Conservation (phyloP, 2,329 filamentous ascomycete genomes). For the Paracorniculantispora psalliotae region DNA sequence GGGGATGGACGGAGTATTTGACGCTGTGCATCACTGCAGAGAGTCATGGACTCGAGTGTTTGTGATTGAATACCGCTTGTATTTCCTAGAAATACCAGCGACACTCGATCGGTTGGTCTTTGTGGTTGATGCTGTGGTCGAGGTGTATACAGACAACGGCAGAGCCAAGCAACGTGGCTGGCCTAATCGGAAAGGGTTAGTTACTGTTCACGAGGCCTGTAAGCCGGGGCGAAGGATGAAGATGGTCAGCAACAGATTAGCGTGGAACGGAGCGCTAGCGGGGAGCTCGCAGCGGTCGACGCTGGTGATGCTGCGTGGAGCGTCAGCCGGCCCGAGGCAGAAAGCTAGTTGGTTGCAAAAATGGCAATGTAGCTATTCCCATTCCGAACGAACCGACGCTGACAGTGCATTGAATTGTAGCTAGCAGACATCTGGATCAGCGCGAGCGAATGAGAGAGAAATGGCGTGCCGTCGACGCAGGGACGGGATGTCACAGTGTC, state of each 20-base stretch:
- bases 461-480: background rate
- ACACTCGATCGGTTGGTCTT: no score
- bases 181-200: background rate
- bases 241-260: slow-evolving; percentile 10
- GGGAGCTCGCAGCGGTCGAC: background rate
- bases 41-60: no score
- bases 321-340: slow-evolving; percentile 3
- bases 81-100: no score
- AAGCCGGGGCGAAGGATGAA: slow-evolving; percentile 4
- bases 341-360: background rate
- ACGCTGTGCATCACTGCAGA: background rate
- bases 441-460: no score
- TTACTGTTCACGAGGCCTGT: background rate
- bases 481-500: background rate
- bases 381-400: background rate
- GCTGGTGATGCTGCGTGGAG: background rate
- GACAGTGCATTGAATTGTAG: background rate
- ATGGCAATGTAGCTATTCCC: background rate
- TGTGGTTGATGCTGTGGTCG: no score
- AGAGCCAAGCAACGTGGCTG: background rate
- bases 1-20: slow-evolving; percentile 2
- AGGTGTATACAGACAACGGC: no score
- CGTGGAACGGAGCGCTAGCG: background rate
- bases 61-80: no score
- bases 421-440: background rate